Conservation (phyloP, 164 flowering plant genomes). For the Kingdonia uniflora region DNA sequence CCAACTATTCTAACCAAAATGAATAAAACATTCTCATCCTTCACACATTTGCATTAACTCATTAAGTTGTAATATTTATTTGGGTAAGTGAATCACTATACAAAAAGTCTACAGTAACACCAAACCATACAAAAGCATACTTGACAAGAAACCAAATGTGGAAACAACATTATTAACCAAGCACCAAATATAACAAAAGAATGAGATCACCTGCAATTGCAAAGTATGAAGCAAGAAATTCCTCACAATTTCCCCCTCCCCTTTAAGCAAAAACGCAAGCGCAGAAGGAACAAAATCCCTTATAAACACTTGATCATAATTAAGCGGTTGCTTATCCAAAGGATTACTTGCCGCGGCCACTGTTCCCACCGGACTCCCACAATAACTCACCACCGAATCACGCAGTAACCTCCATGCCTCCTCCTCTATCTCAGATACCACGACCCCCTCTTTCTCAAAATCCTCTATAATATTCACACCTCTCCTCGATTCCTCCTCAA, state of each 20-base stretch:
- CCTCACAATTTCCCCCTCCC: constrained; percentile 83
- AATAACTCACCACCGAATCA: constrained; percentile 56
- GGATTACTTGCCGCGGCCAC: constrained; percentile 89
- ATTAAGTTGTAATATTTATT: no score
- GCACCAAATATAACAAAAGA: background rate
- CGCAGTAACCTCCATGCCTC: constrained; percentile 80
- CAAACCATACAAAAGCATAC: no score
- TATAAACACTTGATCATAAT: constrained; percentile 91
- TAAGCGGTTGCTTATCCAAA: constrained; percentile 48
- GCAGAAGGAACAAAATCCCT: constrained; percentile 92
- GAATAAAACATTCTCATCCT: no score
- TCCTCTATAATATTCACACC: constrained; percentile 11
- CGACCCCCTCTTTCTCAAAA: constrained; percentile 15
- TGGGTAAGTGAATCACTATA: no score
- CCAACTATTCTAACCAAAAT: no score
- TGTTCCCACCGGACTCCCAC: constrained; percentile 90
- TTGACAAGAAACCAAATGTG: no score
- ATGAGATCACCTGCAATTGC: constrained; percentile 70
- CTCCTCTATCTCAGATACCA: constrained; percentile 40
- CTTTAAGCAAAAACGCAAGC: constrained; percentile 86
- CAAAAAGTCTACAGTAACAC: no score
- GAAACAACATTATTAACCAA: no score
- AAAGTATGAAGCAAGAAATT: constrained; percentile 87
- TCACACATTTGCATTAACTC: no score
- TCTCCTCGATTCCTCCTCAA: constrained; percentile 11